These are phyloP conservation scores for Lachnellula occidentalis DNA, from an alignment of 2,329 filamentous ascomycete species.

Conservation along the genomic window DNA sequence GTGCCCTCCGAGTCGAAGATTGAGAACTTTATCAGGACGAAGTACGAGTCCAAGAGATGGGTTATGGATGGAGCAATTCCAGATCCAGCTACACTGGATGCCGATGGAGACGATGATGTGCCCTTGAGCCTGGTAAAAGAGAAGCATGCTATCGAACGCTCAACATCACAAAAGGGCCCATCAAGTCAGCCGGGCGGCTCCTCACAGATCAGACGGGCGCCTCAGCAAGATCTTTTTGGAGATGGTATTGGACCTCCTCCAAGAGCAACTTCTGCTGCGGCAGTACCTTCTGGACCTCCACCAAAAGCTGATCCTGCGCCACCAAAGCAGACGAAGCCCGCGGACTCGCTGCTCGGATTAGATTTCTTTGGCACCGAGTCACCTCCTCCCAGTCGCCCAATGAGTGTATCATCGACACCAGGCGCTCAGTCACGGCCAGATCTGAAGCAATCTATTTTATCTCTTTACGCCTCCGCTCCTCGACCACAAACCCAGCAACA, in stretches of 20 bases:
- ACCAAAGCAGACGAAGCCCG: slow-evolving; percentile 63
- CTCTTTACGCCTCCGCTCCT: slow-evolving; percentile 80
- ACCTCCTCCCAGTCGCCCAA: slow-evolving; percentile 69
- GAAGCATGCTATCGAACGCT: slow-evolving; percentile 58
- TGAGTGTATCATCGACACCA: slow-evolving; percentile 67
- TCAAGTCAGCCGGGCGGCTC: slow-evolving; percentile 17
- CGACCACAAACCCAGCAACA: slow-evolving; percentile 61
- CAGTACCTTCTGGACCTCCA: slow-evolving; percentile 46
- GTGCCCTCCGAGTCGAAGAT: slow-evolving; percentile 96
- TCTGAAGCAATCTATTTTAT: slow-evolving; percentile 94
- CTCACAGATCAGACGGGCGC: slow-evolving; percentile 36
- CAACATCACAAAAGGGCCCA: slow-evolving; percentile 29
- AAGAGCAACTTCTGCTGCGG: slow-evolving; percentile 69
- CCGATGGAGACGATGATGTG: slow-evolving; percentile 79
- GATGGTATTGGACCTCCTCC: slow-evolving; percentile 59
- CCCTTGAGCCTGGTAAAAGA: slow-evolving; percentile 58
- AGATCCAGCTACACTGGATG: slow-evolving; percentile 82
- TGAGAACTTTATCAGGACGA: slow-evolving; percentile 98
- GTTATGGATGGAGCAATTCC: slow-evolving; percentile 97
- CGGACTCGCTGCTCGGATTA: slow-evolving; percentile 82
- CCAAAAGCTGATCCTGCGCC: slow-evolving; percentile 61
- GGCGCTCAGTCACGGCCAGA: slow-evolving; percentile 75
- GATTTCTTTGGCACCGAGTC: slow-evolving; percentile 80
- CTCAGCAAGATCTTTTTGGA: slow-evolving; percentile 75
- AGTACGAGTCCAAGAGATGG: slow-evolving; percentile 98